Percentiles rank a stretch among this genome's conserved stretches.
phyloP scores from a whole-genome alignment of 2,329 filamentous ascomycete species.

The Ophiostoma sp. region DNA sequence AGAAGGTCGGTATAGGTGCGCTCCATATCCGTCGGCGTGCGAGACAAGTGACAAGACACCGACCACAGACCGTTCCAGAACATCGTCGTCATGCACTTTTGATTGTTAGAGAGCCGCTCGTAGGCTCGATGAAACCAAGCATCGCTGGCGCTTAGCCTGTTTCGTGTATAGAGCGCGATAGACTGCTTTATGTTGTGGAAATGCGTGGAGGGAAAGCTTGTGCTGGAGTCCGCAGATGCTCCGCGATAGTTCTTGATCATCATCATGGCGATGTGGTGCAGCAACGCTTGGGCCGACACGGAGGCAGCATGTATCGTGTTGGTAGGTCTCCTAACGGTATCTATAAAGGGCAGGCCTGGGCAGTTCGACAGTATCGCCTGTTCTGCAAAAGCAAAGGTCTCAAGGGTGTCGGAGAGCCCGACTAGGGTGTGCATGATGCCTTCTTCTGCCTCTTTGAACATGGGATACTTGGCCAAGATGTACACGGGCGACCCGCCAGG shows the following conservation, averaged over 20 bases:
- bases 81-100: conserved; percentile 1
- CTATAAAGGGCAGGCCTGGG: not conserved
- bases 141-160: too few species aligned
- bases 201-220: not conserved
- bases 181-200: not conserved
- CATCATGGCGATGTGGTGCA: not conserved
- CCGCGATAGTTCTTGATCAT: not conserved
- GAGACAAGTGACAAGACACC: too few species aligned
- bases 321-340: not conserved
- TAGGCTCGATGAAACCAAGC: not conserved
- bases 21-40: not conserved
- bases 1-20: not conserved
- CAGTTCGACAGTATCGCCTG: not conserved
- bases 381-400: conserved; percentile 8
- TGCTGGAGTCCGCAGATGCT: not conserved
- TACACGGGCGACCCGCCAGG: not conserved
- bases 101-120: not conserved
- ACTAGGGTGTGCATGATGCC: not conserved
- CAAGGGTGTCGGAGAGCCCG: not conserved
- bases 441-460: not conserved
- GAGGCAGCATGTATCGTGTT: not conserved
- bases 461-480: not conserved
- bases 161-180: not conserved
- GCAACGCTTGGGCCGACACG: not conserved
- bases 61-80: not conserved